These are phyloP conservation scores for Letharia columbiana DNA, from an alignment of 495 filamentous ascomycete species.

Conservation along the genomic window DNA sequence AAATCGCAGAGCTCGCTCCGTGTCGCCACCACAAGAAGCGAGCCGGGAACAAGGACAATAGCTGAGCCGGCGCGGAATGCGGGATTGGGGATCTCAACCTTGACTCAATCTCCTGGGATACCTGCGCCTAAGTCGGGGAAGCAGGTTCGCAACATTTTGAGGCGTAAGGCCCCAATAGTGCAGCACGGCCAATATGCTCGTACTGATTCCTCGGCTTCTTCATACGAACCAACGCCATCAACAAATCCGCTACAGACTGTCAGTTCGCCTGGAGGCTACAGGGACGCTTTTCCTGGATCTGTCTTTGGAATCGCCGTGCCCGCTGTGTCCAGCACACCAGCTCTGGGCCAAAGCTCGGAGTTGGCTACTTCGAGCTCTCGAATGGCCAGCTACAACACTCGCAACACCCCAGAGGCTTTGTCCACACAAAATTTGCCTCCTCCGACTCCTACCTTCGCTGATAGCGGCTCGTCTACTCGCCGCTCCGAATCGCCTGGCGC, in stretches of 20 bases:
- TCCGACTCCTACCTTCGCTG: slow-evolving; percentile 56
- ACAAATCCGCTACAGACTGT: slow-evolving; percentile 11
- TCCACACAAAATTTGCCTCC: slow-evolving; percentile 44
- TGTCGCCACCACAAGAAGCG: slow-evolving; percentile 11
- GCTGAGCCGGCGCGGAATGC: slow-evolving; percentile 1
- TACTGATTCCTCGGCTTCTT: slow-evolving; percentile 25
- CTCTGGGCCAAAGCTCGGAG: slow-evolving; percentile 14
- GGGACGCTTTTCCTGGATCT: slow-evolving; percentile 18
- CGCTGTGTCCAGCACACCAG: slow-evolving; percentile 13
- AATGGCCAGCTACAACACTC: slow-evolving; percentile 25
- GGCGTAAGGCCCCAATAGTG: slow-evolving; percentile 24
- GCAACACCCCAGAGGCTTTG: slow-evolving; percentile 12
- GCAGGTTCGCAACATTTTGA: slow-evolving; percentile 21
- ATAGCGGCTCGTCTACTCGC: slow-evolving; percentile 83
- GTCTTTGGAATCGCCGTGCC: slow-evolving; percentile 25
- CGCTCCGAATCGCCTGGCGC: slow-evolving; percentile 87
- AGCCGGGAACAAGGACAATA: slow-evolving; percentile 7
- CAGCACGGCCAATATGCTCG: slow-evolving; percentile 19
- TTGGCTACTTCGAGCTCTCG: slow-evolving; percentile 26
- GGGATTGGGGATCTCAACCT: slow-evolving; percentile 3
- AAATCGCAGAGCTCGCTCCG: slow-evolving; percentile 10
- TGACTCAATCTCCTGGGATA: background rate
- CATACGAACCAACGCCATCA: slow-evolving; percentile 18
- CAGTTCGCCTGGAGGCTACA: slow-evolving; percentile 21
- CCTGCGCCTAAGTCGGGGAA: slow-evolving; percentile 15